phyloP scores from a whole-genome alignment of 768 basidiomycete species.

The Pulveroboletus sp. region DNA sequence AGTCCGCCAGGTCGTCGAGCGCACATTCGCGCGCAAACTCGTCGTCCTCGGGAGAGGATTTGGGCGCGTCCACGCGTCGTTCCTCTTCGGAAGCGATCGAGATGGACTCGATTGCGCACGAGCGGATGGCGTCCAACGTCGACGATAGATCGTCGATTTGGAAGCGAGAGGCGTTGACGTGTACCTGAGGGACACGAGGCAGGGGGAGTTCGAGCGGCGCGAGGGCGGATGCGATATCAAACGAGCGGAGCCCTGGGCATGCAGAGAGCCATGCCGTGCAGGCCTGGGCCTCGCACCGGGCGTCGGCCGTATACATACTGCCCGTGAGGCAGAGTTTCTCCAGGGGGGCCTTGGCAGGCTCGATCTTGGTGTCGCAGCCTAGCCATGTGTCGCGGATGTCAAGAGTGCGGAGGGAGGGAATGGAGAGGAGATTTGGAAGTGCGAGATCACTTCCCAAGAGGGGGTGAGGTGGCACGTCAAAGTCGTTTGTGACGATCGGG shows the following conservation, averaged over 20 bases:
- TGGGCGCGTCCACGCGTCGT: no score
- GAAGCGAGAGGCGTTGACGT: conserved; percentile 27
- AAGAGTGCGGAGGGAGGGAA: conserved; percentile 58
- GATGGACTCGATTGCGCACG: conserved; percentile 20
- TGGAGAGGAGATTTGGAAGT: conserved; percentile 61
- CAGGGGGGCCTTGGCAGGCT: conserved; percentile 3
- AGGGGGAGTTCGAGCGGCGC: conserved; percentile 6
- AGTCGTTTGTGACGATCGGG: conserved; percentile 60
- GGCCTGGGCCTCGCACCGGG: conserved; percentile 18
- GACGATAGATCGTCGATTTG: conserved; percentile 19
- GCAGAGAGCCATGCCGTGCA: conserved; percentile 26
- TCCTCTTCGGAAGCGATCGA: conserved; percentile 20
- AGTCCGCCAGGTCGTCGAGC: conserved; percentile 30
- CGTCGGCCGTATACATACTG: conserved; percentile 26
- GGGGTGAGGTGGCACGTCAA: conserved; percentile 54
- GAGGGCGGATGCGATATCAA: conserved; percentile 25
- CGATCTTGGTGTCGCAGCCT: conserved; percentile 36
- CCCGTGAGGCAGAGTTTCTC: conserved; percentile 27
- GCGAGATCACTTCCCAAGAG: conserved; percentile 52
- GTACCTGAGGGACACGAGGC: conserved; percentile 19
- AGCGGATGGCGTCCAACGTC: conserved; percentile 17
- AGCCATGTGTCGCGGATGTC: conserved; percentile 69
- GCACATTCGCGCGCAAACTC: conserved; percentile 29
- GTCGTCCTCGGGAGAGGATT: conserved; percentile 18
- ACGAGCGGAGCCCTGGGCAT: conserved; percentile 18